Conservation (phyloP, 148 eudicot genomes). For the Spergularia bocconei region DNA sequence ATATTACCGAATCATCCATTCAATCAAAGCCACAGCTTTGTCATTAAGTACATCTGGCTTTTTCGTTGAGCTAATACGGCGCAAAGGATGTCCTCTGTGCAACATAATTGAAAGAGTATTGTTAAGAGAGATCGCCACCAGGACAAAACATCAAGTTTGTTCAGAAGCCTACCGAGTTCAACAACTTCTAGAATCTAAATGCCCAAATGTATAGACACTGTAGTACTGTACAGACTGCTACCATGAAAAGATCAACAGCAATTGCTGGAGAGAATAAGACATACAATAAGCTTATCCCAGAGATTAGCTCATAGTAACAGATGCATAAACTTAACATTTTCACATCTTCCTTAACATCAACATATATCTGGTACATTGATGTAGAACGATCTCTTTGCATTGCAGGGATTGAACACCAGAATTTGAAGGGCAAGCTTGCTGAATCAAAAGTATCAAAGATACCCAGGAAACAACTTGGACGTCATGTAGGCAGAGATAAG, state of each 20-base stretch:
- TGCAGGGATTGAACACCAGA: not conserved
- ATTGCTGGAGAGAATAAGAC: not conserved
- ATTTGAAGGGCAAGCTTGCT: not conserved
- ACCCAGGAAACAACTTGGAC: not conserved
- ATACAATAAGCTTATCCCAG: not conserved
- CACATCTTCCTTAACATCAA: not conserved
- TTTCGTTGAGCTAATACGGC: slow-evolving; percentile 30
- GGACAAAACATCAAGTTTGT: slow-evolving; percentile 11
- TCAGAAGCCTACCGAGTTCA: not conserved
- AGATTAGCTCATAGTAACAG: not conserved
- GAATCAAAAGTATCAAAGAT: not conserved
- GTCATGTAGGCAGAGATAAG: too few species aligned
- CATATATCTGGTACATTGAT: not conserved
- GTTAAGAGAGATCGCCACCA: not conserved
- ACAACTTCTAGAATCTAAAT: not conserved
- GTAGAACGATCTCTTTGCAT: not conserved
- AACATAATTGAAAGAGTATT: slow-evolving; percentile 8
- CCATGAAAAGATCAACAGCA: not conserved
- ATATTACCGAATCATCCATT: slow-evolving; percentile 59
- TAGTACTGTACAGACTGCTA: not conserved
- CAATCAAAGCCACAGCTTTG: slow-evolving; percentile 53
- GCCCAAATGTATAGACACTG: not conserved
- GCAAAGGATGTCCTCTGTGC: slow-evolving; percentile 51
- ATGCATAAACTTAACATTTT: not conserved
- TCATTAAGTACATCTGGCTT: slow-evolving; percentile 42